These are phyloP conservation scores for Nidula niveotomentosa DNA, from an alignment of 1,284 basidiomycete species.

Conservation along the genomic window DNA sequence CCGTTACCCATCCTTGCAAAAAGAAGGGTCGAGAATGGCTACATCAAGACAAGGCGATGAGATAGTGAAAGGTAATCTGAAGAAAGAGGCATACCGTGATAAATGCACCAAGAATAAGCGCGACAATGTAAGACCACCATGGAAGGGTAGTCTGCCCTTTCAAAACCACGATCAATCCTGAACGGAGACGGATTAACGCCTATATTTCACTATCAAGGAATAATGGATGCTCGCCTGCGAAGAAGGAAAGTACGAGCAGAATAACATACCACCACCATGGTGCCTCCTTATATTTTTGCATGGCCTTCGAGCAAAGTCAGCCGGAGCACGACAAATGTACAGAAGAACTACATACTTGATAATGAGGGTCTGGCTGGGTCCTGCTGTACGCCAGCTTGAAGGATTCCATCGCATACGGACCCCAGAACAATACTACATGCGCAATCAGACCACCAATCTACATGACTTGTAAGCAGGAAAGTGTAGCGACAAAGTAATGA, in stretches of 20 bases:
- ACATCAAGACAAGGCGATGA: not conserved
- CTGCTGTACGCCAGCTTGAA: constrained; percentile 46
- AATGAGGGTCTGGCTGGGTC: constrained; percentile 59
- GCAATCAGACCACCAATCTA: constrained; percentile 65
- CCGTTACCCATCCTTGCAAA: constrained; percentile 57
- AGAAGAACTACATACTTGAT: constrained; percentile 31
- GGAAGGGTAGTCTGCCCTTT: constrained; percentile 62
- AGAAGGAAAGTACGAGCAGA: constrained; percentile 48
- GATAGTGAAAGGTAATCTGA: not conserved
- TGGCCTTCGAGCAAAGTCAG: constrained; percentile 23
- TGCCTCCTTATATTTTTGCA: constrained; percentile 52
- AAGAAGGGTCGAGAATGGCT: constrained; percentile 40
- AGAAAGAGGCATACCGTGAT: constrained; percentile 25
- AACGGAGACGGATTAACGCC: not conserved
- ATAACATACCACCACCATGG: constrained; percentile 54
- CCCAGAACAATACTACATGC: constrained; percentile 63
- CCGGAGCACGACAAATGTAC: not conserved
- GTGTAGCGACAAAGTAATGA: not conserved
- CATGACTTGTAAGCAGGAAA: not conserved
- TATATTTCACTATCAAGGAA: not conserved
- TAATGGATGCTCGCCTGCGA: constrained; percentile 41
- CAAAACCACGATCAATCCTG: constrained; percentile 56
- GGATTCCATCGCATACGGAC: constrained; percentile 45
- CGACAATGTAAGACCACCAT: constrained; percentile 60
- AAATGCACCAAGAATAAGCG: constrained; percentile 39